Evolutionary conservation across 805 yeast species (phyloP).

Genomic region (Suhomyces emberorum): DNA sequence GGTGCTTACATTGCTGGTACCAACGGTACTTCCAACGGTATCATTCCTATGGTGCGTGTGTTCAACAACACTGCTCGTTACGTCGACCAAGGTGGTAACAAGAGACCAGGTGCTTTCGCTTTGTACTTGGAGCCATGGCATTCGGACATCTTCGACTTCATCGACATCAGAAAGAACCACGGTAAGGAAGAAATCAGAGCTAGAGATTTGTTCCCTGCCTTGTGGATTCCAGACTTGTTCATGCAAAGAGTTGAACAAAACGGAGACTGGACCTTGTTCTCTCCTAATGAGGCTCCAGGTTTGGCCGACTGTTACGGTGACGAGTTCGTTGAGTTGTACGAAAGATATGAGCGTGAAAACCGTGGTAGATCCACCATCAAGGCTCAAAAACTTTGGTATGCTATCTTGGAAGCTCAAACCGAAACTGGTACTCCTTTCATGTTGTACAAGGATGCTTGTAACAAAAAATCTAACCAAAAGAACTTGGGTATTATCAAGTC

Average conservation of each 20-base stretch:
- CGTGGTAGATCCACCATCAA: constrained; percentile 54
- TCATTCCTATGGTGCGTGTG: constrained; percentile 94
- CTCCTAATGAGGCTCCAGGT: constrained; percentile 88
- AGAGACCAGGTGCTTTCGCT: constrained; percentile 97
- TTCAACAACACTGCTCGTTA: constrained; percentile 94
- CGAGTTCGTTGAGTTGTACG: constrained; percentile 71
- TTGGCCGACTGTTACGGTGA: constrained; percentile 79
- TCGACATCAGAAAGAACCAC: constrained; percentile 86
- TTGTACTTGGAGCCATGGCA: constrained; percentile 97
- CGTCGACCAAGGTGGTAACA: constrained; percentile 98
- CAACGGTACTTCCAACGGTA: constrained; percentile 87
- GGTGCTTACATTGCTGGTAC: constrained; percentile 91
- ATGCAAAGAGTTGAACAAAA: constrained; percentile 84
- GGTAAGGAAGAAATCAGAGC: constrained; percentile 95
- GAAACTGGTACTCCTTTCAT: constrained; percentile 97
- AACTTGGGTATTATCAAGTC: constrained; percentile 91
- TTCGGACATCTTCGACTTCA: constrained; percentile 79
- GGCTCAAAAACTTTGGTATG: constrained; percentile 90
- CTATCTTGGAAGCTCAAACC: constrained; percentile 86
- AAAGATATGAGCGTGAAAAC: constrained; percentile 67
- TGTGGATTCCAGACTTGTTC: constrained; percentile 94
- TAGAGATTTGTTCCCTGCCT: constrained; percentile 86
- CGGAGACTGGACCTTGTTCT: constrained; percentile 83
- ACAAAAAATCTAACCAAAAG: constrained; percentile 82
- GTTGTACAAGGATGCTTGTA: constrained; percentile 91